These are phyloP conservation scores for Penicillium canescens DNA, from an alignment of 495 filamentous ascomycete genomes.

Conservation along the genomic window DNA sequence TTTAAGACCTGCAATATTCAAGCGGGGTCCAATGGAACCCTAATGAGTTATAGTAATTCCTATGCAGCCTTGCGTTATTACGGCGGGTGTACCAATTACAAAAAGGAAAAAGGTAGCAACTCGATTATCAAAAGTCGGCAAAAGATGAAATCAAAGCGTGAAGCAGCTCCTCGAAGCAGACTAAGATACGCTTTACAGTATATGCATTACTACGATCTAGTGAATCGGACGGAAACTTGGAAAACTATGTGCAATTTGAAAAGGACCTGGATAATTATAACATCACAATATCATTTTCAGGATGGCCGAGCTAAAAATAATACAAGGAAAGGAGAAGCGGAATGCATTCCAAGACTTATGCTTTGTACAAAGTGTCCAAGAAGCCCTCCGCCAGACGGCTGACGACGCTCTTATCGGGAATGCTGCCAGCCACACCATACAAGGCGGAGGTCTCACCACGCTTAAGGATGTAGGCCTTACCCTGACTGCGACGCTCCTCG, in stretches of 20 bases:
- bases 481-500: constrained; percentile 75
- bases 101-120: no score
- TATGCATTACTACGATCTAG: neutral
- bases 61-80: no score
- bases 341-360: constrained; percentile 43
- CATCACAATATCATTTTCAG: no score
- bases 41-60: no score
- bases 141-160: no score
- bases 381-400: constrained; percentile 88
- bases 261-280: constrained; percentile 10
- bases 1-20: no score
- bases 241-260: constrained; percentile 28
- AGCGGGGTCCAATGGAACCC: no score
- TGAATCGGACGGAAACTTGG: neutral
- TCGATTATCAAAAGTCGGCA: no score
- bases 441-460: constrained; percentile 77
- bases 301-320: constrained; percentile 16
- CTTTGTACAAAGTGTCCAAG: constrained; percentile 94
- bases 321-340: neutral
- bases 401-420: constrained; percentile 94
- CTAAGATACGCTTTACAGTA: no score
- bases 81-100: no score
- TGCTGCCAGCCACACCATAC: constrained; percentile 91
- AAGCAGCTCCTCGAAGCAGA: no score
- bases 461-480: constrained; percentile 46